phyloP scores from a whole-genome alignment of 2,329 filamentous ascomycete species.

The Venturia oleaginea region DNA sequence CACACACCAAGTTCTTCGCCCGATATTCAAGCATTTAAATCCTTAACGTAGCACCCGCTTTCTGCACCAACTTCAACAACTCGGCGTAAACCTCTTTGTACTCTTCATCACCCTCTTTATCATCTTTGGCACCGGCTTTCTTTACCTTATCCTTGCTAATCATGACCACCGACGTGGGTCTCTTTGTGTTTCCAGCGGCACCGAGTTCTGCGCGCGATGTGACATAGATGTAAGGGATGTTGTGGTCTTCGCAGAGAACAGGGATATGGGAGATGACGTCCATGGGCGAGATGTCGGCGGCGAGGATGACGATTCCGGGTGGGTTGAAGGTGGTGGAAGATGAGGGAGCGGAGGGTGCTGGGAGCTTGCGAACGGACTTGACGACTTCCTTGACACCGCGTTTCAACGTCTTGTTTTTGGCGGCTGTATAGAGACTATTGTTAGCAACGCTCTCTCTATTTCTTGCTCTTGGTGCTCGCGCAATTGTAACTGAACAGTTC shows the following conservation, averaged over 20 bases:
- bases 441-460: constrained; percentile 11
- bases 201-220: constrained; percentile 87
- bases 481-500: not conserved
- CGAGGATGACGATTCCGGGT: constrained; percentile 74
- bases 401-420: constrained; percentile 91
- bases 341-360: constrained; percentile 53
- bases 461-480: not conserved
- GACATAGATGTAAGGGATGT: constrained; percentile 94
- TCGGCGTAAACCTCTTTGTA: constrained; percentile 47
- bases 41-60: constrained; percentile 49
- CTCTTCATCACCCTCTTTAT: constrained; percentile 35
- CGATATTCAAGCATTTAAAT: constrained; percentile 27
- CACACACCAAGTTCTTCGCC: not conserved
- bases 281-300: constrained; percentile 95
- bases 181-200: constrained; percentile 87
- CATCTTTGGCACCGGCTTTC: constrained; percentile 40
- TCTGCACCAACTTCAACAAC: constrained; percentile 49
- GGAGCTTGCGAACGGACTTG: constrained; percentile 90
- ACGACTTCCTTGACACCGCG: constrained; percentile 98
- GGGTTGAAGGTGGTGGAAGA: constrained; percentile 46
- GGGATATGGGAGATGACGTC: constrained; percentile 98
- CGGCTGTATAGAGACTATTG: constrained; percentile 48
- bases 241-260: constrained; percentile 96
- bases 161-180: constrained; percentile 95
- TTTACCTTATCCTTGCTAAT: constrained; percentile 46